A percentile compares a stretch with the other conserved stretches of the same genome.
Evolutionary conservation across 768 basidiomycete species (phyloP).

Genomic region (Boletus tylopilopsis): DNA sequence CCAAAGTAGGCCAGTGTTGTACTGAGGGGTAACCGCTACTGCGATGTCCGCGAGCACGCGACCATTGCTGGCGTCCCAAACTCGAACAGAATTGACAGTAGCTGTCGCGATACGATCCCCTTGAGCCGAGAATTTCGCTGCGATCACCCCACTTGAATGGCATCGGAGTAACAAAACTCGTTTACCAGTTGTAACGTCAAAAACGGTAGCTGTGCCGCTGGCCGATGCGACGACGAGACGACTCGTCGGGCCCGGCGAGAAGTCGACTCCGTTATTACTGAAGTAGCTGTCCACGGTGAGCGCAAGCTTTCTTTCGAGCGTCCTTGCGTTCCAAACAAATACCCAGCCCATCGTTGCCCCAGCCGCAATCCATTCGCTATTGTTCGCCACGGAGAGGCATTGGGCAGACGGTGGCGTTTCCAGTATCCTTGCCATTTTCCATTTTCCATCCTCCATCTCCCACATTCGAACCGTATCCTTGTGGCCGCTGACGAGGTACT

Average conservation of each 20-base stretch:
- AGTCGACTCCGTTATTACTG: background rate
- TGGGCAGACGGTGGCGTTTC: too few species aligned
- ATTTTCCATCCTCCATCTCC: background rate
- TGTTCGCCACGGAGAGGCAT: background rate
- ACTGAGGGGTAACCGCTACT: background rate
- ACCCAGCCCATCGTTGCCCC: background rate
- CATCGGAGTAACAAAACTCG: background rate
- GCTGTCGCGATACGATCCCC: background rate
- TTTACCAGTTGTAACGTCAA: background rate
- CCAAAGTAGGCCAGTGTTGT: too few species aligned
- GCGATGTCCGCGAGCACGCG: background rate
- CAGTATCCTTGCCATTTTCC: background rate
- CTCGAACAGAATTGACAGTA: background rate
- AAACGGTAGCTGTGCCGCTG: too few species aligned
- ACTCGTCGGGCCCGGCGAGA: background rate
- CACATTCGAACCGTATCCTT: background rate
- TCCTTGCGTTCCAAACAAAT: background rate
- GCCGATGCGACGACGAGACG: background rate
- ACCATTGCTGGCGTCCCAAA: background rate
- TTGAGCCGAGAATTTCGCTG: background rate
- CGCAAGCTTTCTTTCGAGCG: background rate
- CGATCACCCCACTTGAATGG: background rate
- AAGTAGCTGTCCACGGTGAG: background rate
- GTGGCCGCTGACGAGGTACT: background rate
- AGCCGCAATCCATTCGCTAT: background rate